These are phyloP conservation scores for Lycium ferocissimum DNA, from an alignment of 257 asterid species.

Conservation along the genomic window DNA sequence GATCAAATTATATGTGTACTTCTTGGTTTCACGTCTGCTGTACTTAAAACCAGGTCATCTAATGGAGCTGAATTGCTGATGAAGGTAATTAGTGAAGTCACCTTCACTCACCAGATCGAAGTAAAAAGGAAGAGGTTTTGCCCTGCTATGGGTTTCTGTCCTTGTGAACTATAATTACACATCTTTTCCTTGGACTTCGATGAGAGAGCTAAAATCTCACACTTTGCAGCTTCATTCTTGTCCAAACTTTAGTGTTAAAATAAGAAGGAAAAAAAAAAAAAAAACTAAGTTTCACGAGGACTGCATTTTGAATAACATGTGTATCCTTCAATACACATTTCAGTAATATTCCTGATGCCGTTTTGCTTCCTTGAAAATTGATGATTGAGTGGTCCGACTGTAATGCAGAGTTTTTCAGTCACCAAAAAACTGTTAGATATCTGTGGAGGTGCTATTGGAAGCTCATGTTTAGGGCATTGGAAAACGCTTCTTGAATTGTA, in stretches of 20 bases:
- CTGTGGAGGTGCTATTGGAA: conserved; percentile 59
- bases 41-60: conserved; percentile 52
- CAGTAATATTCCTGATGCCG: background rate
- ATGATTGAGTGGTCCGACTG: conserved; percentile 23
- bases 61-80: conserved; percentile 80
- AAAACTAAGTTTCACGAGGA: background rate
- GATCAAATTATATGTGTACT: conserved; percentile 75
- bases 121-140: background rate
- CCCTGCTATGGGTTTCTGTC: conserved; percentile 22
- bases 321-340: conserved; percentile 16
- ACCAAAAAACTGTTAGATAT: conserved; percentile 71
- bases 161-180: conserved; percentile 1
- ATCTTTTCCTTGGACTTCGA: conserved; percentile 13
- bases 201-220: conserved; percentile 1
- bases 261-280: background rate
- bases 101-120: background rate
- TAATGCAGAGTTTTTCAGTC: conserved; percentile 77
- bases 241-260: background rate
- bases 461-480: conserved; percentile 77
- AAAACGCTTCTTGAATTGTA: conserved; percentile 67
- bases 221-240: conserved; percentile 17
- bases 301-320: conserved; percentile 5
- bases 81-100: conserved; percentile 58
- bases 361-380: conserved; percentile 4
- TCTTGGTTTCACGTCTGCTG: conserved; percentile 65